Percentiles rank a stretch among this genome's conserved stretches.
Evolutionary conservation across 169 alveolate genomes (phyloP).

Genomic region (Plasmodium gallinaceum): DNA sequence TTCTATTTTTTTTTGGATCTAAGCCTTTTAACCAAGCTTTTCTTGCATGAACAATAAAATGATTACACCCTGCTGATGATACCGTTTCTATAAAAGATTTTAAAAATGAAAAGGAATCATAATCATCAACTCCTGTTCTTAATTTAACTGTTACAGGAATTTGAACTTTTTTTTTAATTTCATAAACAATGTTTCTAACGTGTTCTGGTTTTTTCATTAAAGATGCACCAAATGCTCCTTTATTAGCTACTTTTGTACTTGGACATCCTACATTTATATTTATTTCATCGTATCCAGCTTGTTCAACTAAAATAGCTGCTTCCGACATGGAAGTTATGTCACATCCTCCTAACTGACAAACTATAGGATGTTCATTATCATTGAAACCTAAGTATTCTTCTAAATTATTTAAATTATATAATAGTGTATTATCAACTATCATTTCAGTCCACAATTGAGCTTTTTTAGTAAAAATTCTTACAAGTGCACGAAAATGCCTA

Average conservation of each 20-base stretch:
- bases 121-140: constrained; percentile 96
- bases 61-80: constrained; percentile 90
- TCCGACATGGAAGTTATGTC: constrained; percentile 89
- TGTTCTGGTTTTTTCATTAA: constrained; percentile 94
- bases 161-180: constrained; percentile 73
- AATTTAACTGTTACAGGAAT: constrained; percentile 95
- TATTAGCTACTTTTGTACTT: constrained; percentile 91
- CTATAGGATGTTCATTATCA: constrained; percentile 89
- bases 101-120: constrained; percentile 89
- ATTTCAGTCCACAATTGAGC: constrained; percentile 95
- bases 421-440: constrained; percentile 90
- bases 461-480: constrained; percentile 88
- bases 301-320: constrained; percentile 92
- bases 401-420: constrained; percentile 79
- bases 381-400: constrained; percentile 80
- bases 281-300: constrained; percentile 94
- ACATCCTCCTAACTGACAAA: constrained; percentile 96
- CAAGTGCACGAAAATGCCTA: constrained; percentile 88
- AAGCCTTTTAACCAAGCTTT: constrained; percentile 95
- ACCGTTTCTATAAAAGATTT: constrained; percentile 84
- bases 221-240: constrained; percentile 97
- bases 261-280: constrained; percentile 97
- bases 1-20: constrained; percentile 94
- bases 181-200: constrained; percentile 89
- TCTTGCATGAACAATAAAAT: constrained; percentile 95